These are phyloP conservation scores for Penicillium palitans DNA, from an alignment of 2,329 filamentous ascomycete species.

Conservation along the genomic window DNA sequence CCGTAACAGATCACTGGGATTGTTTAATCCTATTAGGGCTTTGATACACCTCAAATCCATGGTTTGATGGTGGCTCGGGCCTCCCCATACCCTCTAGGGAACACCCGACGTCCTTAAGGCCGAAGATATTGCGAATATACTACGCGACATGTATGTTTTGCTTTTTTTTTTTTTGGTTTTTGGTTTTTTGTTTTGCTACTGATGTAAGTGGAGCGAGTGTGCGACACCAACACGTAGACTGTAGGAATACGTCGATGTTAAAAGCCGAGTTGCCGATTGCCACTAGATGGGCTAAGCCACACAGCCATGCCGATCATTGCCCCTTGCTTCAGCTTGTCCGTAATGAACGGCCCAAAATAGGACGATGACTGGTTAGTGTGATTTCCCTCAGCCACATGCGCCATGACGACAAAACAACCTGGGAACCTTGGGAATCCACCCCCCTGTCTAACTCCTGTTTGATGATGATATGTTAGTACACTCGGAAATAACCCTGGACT, in stretches of 20 bases:
- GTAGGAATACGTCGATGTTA: not conserved
- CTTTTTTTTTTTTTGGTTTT: not conserved
- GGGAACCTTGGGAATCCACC: not conserved
- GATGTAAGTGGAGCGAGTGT: not conserved
- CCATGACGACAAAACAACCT: not conserved
- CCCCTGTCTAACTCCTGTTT: not conserved
- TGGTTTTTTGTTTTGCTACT: not conserved
- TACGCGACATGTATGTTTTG: not conserved
- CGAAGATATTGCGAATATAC: not conserved
- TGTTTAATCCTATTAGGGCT: not conserved
- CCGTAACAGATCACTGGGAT: not conserved
- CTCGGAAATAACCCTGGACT: not conserved
- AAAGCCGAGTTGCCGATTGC: conserved; percentile 2
- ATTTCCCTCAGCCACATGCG: conserved; percentile 5
- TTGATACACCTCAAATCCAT: conserved; percentile 1
- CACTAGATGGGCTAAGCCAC: conserved; percentile 5
- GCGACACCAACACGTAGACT: not conserved
- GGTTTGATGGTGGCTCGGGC: not conserved
- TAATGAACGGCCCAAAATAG: not conserved
- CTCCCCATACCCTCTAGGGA: not conserved
- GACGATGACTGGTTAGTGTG: not conserved
- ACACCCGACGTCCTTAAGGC: not conserved
- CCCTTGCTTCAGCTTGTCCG: conserved; percentile 3
- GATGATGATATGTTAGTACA: too few species aligned
- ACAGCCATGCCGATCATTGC: not conserved